Evolutionary conservation across 2,329 filamentous ascomycete genomes (phyloP), one percentile per base, ranked within the genome.

Genomic region (Pseudopyricularia javanii): DNA sequence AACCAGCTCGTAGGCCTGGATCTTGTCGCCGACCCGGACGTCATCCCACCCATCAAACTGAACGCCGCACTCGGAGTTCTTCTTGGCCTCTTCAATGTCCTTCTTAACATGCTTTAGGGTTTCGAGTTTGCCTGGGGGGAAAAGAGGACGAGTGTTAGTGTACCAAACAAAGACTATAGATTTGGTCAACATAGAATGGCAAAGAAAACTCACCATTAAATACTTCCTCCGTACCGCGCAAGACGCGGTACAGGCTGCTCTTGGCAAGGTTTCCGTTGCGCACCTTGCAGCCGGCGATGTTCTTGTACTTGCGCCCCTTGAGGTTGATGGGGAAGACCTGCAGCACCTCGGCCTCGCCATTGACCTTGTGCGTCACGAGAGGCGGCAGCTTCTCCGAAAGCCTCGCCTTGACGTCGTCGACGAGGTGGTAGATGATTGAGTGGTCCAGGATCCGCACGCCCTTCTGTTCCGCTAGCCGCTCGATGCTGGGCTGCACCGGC

Each of bases 21-120:
- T 78, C 66, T 85, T 80, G 69, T 98, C 93, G 28, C 91, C 93
- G 14, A 82, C 74, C 62, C 84, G 67, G 64, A 97, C 86, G 22
- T 82, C 86, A 49, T 85, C 75, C 82, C 89, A 98, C 32, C 75
- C 78, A 3, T 85, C 82, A 62, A 98, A 91, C 51, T 81, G 83
- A 59, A 98, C 84, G 59, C 93, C 93, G 62, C 93, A 98, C 68
- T 98, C 93, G n/a, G 78, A 81, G 54, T 90, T 91, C 70, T 95
- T 97, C 61, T 82, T 83, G 82, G 95, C 93, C 63, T 95, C 88
- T 47, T 74, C 73, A 30, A 93, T 87, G 58, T 96, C 88, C 66
- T 94, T 94, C 76, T 97, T 96, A 66, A 86, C 82, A 62, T 94
- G 87, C 71, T 93, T 96, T 54, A 98, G 80, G 1, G 88, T 88